Evolutionary conservation across 2,329 filamentous ascomycete genomes (phyloP).

Genomic region (Venturia carpophila): DNA sequence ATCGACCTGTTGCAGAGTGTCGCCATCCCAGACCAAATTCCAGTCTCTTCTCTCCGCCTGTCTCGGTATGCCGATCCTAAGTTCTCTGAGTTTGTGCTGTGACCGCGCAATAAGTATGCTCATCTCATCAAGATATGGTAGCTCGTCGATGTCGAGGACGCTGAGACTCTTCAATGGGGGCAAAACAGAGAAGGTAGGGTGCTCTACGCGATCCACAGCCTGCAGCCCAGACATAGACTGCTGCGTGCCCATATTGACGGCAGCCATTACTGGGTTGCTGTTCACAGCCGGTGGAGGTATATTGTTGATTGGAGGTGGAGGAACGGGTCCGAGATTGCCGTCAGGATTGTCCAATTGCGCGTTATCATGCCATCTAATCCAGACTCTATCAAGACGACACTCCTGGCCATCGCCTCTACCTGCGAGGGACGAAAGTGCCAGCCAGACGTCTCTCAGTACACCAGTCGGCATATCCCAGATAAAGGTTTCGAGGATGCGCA

Average conservation of each 20-base stretch:
- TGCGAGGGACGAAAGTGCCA: slow-evolving; percentile 64
- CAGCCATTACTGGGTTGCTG: slow-evolving; percentile 29
- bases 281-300: slow-evolving; percentile 24
- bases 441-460: slow-evolving; percentile 71
- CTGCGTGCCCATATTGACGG: slow-evolving; percentile 26
- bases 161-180: slow-evolving; percentile 66
- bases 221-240: slow-evolving; percentile 24
- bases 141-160: slow-evolving; percentile 73
- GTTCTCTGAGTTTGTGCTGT: slow-evolving; percentile 55
- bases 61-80: slow-evolving; percentile 63
- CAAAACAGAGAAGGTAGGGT: slow-evolving; percentile 71
- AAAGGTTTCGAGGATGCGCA: slow-evolving; percentile 75
- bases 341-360: slow-evolving; percentile 39
- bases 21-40: slow-evolving; percentile 55
- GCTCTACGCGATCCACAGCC: slow-evolving; percentile 54
- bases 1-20: slow-evolving; percentile 56
- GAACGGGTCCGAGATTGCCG: slow-evolving; percentile 31
- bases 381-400: slow-evolving; percentile 64
- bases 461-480: slow-evolving; percentile 88
- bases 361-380: slow-evolving; percentile 80
- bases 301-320: slow-evolving; percentile 31
- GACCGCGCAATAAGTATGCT: slow-evolving; percentile 67
- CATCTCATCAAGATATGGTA: slow-evolving; percentile 79
- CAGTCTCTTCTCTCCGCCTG: slow-evolving; percentile 48
- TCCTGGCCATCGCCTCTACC: slow-evolving; percentile 51